Conservation (phyloP, 1,284 basidiomycete species). For the Ceraceosorus guamensis region DNA sequence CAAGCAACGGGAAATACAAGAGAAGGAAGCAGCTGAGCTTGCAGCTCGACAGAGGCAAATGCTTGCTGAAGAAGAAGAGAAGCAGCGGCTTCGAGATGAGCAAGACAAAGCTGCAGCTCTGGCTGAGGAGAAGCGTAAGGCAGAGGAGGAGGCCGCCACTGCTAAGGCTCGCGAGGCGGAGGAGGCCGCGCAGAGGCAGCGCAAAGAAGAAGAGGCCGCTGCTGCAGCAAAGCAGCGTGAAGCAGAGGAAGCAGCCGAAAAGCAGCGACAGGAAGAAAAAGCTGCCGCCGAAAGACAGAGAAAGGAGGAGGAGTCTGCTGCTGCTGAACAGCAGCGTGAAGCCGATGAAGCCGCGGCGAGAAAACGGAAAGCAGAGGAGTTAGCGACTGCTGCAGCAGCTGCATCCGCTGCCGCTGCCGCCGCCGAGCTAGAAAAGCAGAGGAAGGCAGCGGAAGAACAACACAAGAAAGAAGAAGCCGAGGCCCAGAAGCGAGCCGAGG, state of each 20-base stretch:
- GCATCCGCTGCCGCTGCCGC: background rate
- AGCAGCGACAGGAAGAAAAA: constrained; percentile 7
- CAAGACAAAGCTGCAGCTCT: background rate
- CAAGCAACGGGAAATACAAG: background rate
- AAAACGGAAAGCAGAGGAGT: background rate
- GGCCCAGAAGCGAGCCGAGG: background rate
- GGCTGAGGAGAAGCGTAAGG: background rate
- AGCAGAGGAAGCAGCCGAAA: background rate
- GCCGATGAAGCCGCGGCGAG: background rate
- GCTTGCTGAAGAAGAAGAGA: constrained; percentile 4
- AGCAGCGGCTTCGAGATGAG: constrained; percentile 2
- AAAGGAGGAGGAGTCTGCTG: background rate
- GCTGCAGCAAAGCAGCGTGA: constrained; percentile 1
- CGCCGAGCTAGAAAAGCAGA: background rate
- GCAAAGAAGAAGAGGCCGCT: background rate
- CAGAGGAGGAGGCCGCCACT: background rate
- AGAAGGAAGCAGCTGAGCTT: background rate
- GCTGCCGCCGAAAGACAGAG: constrained; percentile 5
- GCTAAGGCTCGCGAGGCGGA: constrained; percentile 1
- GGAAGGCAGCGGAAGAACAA: background rate
- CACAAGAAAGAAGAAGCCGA: background rate
- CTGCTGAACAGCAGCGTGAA: background rate
- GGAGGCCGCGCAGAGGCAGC: background rate
- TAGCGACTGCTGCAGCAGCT: background rate
- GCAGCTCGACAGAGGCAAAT: background rate